Evolutionary conservation across 2,329 filamentous ascomycete species (phyloP).

Genomic region (Pezizomycotina sp.): DNA sequence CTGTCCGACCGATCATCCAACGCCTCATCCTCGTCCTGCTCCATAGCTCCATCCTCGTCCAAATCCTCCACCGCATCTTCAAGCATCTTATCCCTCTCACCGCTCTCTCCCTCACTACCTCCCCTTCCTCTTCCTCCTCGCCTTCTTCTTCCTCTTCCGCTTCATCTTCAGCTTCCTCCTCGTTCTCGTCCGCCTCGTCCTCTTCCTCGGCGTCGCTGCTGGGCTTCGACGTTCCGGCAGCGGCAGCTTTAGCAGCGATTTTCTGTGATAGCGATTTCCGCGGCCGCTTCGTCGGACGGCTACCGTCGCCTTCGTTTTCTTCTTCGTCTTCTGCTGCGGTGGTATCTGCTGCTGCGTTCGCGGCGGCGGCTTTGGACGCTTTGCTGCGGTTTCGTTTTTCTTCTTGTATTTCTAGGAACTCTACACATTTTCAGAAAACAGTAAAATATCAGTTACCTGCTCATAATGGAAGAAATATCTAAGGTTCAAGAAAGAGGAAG

Average conservation of each 20-base stretch:
- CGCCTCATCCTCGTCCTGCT: conserved; percentile 12
- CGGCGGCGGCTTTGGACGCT: neutral
- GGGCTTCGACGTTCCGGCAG: conserved; percentile 11
- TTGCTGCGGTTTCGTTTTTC: conserved; percentile 10
- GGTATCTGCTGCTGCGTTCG: conserved; percentile 5
- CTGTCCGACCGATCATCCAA: conserved; percentile 10
- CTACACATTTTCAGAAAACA: conserved; percentile 1
- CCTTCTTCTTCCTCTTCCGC: conserved; percentile 21
- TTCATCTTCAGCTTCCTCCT: conserved; percentile 19
- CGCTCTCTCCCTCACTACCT: conserved; percentile 12
- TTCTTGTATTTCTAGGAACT: conserved; percentile 7
- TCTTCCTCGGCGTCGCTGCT: conserved; percentile 18
- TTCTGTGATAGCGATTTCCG: conserved; percentile 12
- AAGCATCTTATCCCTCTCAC: conserved; percentile 10
- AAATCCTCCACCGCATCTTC: conserved; percentile 18
- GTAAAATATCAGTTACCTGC: neutral
- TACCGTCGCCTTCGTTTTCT: conserved; percentile 9
- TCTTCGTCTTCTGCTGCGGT: conserved; percentile 12
- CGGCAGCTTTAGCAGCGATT: conserved; percentile 8
- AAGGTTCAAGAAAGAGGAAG: neutral
- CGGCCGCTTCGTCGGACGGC: conserved; percentile 13
- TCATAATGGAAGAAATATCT: neutral
- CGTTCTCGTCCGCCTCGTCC: conserved; percentile 18
- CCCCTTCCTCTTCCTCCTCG: conserved; percentile 25
- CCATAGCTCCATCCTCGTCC: conserved; percentile 13